These are phyloP conservation scores for Trypanosoma cruzi DNA, from an alignment of 208 protist genomes.

Conservation along the genomic window DNA sequence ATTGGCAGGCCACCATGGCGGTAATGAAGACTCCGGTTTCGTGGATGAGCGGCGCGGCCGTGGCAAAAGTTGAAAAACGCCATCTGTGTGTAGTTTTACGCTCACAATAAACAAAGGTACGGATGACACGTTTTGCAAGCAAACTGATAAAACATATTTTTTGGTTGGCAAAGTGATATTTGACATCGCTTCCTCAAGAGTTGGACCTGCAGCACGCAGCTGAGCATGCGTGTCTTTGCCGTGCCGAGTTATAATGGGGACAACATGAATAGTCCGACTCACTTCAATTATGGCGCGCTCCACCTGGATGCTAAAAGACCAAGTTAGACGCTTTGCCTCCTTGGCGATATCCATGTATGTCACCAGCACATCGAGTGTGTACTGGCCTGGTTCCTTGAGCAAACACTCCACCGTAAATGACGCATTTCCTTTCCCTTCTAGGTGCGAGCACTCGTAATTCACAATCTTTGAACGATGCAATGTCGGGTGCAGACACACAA, in stretches of 20 bases:
- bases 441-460: slow-evolving; percentile 24
- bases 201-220: not conserved
- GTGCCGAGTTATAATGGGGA: slow-evolving; percentile 4
- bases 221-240: not conserved
- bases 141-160: slow-evolving; percentile 41
- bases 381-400: slow-evolving; percentile 24
- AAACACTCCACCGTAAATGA: slow-evolving; percentile 30
- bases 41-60: not conserved
- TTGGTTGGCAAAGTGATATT: slow-evolving; percentile 26
- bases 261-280: slow-evolving; percentile 31
- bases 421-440: slow-evolving; percentile 31
- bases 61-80: slow-evolving; percentile 21
- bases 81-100: slow-evolving; percentile 31
- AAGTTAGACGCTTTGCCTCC: slow-evolving; percentile 45
- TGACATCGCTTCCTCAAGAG: slow-evolving; percentile 11
- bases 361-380: slow-evolving; percentile 54
- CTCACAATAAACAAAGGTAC: slow-evolving; percentile 32
- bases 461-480: slow-evolving; percentile 29
- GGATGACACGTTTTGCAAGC: slow-evolving; percentile 44
- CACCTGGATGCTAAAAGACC: slow-evolving; percentile 48
- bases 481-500: slow-evolving; percentile 37
- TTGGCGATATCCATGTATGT: slow-evolving; percentile 53
- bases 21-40: slow-evolving; percentile 1
- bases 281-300: slow-evolving; percentile 54
- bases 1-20: slow-evolving; percentile 18